Evolutionary conservation across 2,329 filamentous ascomycete genomes (phyloP), one percentile per base, ranked within the genome.

Genomic region (Aspergillus pseudoterreus): DNA sequence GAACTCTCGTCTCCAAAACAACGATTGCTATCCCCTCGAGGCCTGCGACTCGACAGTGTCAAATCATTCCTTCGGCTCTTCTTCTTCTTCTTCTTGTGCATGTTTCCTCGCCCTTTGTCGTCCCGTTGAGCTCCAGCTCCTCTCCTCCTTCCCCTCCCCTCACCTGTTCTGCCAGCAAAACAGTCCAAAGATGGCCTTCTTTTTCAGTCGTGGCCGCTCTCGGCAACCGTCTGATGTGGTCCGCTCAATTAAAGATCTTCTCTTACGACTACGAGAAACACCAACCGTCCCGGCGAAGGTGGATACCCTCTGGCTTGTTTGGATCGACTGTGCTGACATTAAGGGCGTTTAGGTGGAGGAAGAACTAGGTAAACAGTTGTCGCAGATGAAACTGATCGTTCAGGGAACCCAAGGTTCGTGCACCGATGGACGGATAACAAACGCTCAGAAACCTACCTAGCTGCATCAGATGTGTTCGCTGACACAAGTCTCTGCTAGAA

Each of bases 301-400:
- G 61, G 43, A 66, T 57, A 22, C 14, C 22, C 4, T 24, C 12
- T 22, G 24, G 14, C 15, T 50, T 41, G 24, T 6, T 41, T 21
- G 21, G 2, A 27, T n/a, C 32, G 32, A 50, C 30, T 51, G 19
- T 43, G 41, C 32, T 38, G 53, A 50, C 38, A 45, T 6, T 22
- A 22, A 14, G 10, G 50, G 39, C 33, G 47, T 35, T 46, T 63
- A 96, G 91, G 82, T 86, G 56, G 82, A 84, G 63, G 92, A 97
- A 67, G 92, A 96, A 66, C 80, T 95, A 57, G 87, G 90, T 45
- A 90, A 90, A 67, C 86, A 92, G 61, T 81, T 99, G 57, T 81
- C 82, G 47, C 89, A 95, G 71, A 95, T 97, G 86, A 97, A 97
- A 72, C 77, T 91, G 57, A 84, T 94, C 53, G 83, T 99, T 12